phyloP scores from a whole-genome alignment of 495 filamentous ascomycete species.

The Amniculicola lignicola region DNA sequence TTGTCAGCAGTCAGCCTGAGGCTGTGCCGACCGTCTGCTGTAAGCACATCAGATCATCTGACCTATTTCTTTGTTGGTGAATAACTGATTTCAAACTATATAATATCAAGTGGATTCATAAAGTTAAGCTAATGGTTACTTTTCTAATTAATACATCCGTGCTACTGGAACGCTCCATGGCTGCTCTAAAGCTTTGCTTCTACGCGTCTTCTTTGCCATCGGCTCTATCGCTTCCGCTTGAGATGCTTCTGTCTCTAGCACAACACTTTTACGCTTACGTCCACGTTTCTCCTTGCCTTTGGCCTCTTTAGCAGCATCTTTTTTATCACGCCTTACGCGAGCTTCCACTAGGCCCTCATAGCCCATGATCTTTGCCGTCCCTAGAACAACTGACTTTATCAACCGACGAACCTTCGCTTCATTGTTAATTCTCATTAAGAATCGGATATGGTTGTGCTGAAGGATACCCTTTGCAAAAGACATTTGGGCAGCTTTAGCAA shows the following conservation, averaged over 20 bases:
- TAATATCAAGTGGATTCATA: no score
- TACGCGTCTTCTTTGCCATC: no score
- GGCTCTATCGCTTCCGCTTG: no score
- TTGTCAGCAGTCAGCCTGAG: not conserved
- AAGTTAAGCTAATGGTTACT: no score
- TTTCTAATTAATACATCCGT: no score
- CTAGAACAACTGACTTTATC: conserved; percentile 7
- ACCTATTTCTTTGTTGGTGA: no score
- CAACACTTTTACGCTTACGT: conserved; percentile 7
- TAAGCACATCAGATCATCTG: not conserved
- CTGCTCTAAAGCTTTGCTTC: no score
- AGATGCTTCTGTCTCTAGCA: conserved; percentile 12
- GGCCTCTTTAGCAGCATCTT: conserved; percentile 1
- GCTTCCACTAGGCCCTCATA: conserved; percentile 3
- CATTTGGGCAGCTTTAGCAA: conserved; percentile 10
- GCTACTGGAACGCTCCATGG: no score
- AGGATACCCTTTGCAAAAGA: conserved; percentile 12
- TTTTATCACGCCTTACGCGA: not conserved
- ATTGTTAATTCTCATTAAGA: conserved; percentile 6
- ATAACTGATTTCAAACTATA: no score
- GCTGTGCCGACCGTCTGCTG: not conserved
- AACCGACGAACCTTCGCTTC: conserved; percentile 10
- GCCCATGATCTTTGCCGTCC: conserved; percentile 2
- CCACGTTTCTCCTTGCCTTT: not conserved
- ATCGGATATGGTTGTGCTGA: not conserved